phyloP scores from a whole-genome alignment of 495 filamentous ascomycete genomes.

The Aspergillus taichungensis region DNA sequence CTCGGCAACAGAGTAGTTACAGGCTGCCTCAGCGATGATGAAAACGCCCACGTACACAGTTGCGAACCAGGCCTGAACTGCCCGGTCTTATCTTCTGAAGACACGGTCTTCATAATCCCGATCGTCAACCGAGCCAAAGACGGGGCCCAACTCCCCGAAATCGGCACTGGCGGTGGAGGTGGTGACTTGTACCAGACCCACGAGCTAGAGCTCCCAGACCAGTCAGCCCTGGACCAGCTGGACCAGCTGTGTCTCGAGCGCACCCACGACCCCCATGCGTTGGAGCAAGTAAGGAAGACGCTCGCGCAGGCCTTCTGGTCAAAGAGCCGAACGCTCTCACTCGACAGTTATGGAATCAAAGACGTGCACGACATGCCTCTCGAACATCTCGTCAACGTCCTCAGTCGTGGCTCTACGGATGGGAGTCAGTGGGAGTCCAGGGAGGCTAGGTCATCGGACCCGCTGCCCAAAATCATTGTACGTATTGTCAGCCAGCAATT shows the following conservation, averaged over 20 bases:
- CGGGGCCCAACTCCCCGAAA: constrained; percentile 57
- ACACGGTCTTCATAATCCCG: constrained; percentile 69
- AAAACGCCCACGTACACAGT: constrained; percentile 68
- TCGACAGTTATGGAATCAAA: constrained; percentile 33
- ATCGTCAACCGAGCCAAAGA: constrained; percentile 52
- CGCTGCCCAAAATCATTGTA: constrained; percentile 13
- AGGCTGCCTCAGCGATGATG: constrained; percentile 62
- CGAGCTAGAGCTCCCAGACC: constrained; percentile 50
- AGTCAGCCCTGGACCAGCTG: constrained; percentile 33
- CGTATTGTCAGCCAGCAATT: neutral
- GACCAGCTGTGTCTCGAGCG: constrained; percentile 37
- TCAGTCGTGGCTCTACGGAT: constrained; percentile 17
- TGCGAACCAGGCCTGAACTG: constrained; percentile 72
- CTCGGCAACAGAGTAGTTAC: constrained; percentile 60
- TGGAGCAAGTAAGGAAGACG: constrained; percentile 23
- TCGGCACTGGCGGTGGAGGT: constrained; percentile 71
- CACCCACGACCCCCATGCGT: constrained; percentile 25
- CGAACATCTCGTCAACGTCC: constrained; percentile 29
- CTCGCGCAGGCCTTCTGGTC: constrained; percentile 28
- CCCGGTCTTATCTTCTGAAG: constrained; percentile 34
- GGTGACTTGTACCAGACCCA: constrained; percentile 60
- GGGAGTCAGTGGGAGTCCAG: neutral
- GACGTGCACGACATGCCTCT: constrained; percentile 36
- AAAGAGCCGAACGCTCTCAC: constrained; percentile 26
- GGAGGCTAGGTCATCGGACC: neutral